Percentiles rank a stretch among this genome's conserved stretches.
phyloP scores from a whole-genome alignment of 805 yeast species.

The Saccharomycopsis amapae region DNA sequence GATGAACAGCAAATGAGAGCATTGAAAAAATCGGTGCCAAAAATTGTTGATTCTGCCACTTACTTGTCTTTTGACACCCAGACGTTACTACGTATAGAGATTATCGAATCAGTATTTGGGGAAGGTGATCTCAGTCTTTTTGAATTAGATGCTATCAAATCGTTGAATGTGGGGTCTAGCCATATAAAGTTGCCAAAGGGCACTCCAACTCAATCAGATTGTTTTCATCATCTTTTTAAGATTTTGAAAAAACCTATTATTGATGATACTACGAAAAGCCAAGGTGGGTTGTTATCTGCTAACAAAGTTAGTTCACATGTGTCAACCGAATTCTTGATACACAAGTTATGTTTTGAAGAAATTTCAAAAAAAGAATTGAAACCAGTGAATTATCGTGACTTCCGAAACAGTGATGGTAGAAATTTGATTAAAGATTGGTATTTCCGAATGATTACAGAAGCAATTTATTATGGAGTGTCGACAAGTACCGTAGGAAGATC shows the following conservation, averaged over 20 bases:
- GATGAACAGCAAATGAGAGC: conserved; percentile 22
- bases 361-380: conserved; percentile 22
- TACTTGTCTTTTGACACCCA: conserved; percentile 41
- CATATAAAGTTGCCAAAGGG: not conserved
- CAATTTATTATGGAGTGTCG: conserved; percentile 36
- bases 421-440: conserved; percentile 40
- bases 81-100: conserved; percentile 44
- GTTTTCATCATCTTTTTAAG: conserved; percentile 54
- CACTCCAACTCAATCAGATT: conserved; percentile 54
- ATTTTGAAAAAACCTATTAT: conserved; percentile 63
- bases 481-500: conserved; percentile 23
- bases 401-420: conserved; percentile 28
- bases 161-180: conserved; percentile 31
- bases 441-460: conserved; percentile 47
- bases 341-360: conserved; percentile 41
- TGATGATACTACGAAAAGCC: conserved; percentile 37
- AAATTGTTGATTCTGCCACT: conserved; percentile 39
- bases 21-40: conserved; percentile 31
- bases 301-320: conserved; percentile 49
- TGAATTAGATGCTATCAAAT: conserved; percentile 41
- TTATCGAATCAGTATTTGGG: conserved; percentile 38
- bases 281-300: conserved; percentile 48
- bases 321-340: conserved; percentile 44
- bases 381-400: conserved; percentile 39
- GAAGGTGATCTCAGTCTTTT: conserved; percentile 40